Conservation (phyloP, 371 early-diverging fungal genomes). For the Capillidium heterosporum region DNA sequence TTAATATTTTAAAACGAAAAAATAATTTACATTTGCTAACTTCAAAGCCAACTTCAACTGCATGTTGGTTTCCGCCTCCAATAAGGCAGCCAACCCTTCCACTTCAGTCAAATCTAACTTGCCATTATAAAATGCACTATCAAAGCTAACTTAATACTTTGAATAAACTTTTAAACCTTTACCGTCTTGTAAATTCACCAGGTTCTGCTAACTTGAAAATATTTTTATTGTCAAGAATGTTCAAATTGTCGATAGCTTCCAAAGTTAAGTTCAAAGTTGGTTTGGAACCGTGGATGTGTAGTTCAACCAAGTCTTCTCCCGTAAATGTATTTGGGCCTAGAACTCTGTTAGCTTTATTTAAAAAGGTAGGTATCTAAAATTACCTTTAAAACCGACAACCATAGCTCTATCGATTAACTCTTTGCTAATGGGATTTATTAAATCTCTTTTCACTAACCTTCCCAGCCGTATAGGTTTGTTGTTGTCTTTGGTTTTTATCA, state of each 20-base stretch:
- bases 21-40: constrained; percentile 34
- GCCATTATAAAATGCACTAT: constrained; percentile 55
- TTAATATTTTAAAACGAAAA: not conserved
- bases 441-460: too few relatives aligned
- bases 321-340: constrained; percentile 58
- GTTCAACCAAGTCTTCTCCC: constrained; percentile 61
- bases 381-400: too few relatives aligned
- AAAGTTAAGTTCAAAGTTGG: constrained; percentile 44
- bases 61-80: constrained; percentile 68
- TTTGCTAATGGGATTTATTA: too few relatives aligned
- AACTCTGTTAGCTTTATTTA: too few relatives aligned
- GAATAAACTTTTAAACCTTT: not conserved
- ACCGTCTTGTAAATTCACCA: constrained; percentile 59
- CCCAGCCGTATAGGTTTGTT: too few relatives aligned
- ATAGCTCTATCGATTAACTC: too few relatives aligned
- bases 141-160: not conserved
- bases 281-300: constrained; percentile 63
- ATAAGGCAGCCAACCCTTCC: constrained; percentile 59
- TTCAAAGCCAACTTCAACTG: constrained; percentile 47
- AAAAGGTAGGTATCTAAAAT: too few relatives aligned
- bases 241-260: constrained; percentile 25
- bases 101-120: constrained; percentile 60
- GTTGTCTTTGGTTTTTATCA: too few relatives aligned
- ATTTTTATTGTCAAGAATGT: constrained; percentile 16
- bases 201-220: constrained; percentile 32